phyloP scores from a whole-genome alignment of 495 filamentous ascomycete species.

The Aspergillus egyptiacus region DNA sequence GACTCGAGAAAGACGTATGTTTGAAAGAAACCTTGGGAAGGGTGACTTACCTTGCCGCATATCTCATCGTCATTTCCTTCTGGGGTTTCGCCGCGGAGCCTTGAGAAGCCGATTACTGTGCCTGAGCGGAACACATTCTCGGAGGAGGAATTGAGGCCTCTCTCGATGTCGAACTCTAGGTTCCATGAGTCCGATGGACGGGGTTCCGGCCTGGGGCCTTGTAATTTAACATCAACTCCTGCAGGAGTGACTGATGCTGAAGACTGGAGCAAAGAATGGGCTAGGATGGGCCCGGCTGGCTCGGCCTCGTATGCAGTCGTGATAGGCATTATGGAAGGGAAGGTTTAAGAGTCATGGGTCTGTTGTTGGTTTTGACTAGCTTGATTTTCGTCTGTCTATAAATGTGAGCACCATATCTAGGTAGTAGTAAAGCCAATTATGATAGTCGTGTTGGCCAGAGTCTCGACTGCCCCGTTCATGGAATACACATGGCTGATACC shows the following conservation, averaged over 20 bases:
- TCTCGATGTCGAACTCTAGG: conserved; percentile 25
- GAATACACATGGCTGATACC: background rate
- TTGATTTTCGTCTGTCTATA: no score
- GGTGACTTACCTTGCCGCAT: conserved; percentile 30
- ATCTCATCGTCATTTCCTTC: conserved; percentile 30
- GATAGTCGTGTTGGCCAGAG: background rate
- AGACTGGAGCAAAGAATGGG: conserved; percentile 25
- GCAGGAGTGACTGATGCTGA: background rate
- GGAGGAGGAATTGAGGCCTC: conserved; percentile 17
- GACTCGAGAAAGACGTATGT: background rate
- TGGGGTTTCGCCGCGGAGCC: conserved; percentile 20
- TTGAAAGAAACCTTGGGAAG: no score
- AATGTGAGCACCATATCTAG: no score
- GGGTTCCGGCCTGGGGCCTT: background rate
- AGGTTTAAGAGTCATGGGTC: no score
- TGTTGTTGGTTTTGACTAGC: no score
- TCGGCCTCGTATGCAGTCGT: conserved; percentile 22
- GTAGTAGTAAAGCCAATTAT: no score
- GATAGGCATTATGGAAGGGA: background rate
- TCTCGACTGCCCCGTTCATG: background rate
- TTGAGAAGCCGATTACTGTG: conserved; percentile 36
- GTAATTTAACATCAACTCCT: background rate
- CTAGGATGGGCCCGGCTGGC: conserved; percentile 34
- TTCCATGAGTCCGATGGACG: conserved; percentile 22
- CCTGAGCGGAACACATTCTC: conserved; percentile 28